phyloP scores from a whole-genome alignment of 805 yeast genomes.

The Pichia californica region DNA sequence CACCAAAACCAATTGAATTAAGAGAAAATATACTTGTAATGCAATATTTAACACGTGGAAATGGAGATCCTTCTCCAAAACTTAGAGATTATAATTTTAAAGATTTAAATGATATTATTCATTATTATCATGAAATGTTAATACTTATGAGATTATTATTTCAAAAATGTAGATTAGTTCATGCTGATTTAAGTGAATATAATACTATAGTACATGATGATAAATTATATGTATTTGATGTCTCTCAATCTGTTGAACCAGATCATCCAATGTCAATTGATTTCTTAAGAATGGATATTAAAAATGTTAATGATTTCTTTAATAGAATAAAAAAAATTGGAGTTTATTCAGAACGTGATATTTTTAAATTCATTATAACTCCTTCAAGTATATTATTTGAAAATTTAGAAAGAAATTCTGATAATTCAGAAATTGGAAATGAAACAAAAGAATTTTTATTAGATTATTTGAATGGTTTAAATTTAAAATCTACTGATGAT shows the following conservation, averaged over 20 bases:
- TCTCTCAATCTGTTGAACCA: conserved; percentile 95
- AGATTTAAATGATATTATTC: conserved; percentile 56
- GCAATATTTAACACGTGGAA: conserved; percentile 78
- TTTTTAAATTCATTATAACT: conserved; percentile 68
- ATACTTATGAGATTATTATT: conserved; percentile 82
- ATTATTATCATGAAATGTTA: conserved; percentile 70
- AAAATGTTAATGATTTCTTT: conserved; percentile 88
- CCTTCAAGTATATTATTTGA: conserved; percentile 8
- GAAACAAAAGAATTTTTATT: conserved; percentile 38
- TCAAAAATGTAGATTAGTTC: conserved; percentile 84
- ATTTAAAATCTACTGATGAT: conserved; percentile 49
- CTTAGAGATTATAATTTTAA: conserved; percentile 75
- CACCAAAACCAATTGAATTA: conserved; percentile 87
- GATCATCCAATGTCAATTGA: conserved; percentile 97
- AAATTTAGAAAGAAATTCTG: conserved; percentile 23
- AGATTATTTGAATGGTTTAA: conserved; percentile 41
- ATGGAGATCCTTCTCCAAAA: conserved; percentile 88
- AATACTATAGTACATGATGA: conserved; percentile 80
- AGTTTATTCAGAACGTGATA: conserved; percentile 72
- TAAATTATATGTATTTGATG: conserved; percentile 83
- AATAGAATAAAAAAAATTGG: conserved; percentile 61
- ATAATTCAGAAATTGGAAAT: conserved; percentile 19
- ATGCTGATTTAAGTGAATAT: conserved; percentile 95
- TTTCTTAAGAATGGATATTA: conserved; percentile 94
- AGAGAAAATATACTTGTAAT: conserved; percentile 87